Base-by-base conservation (phyloP, 2,329 filamentous ascomycete genomes). In the Penicillium sp. region DNA sequence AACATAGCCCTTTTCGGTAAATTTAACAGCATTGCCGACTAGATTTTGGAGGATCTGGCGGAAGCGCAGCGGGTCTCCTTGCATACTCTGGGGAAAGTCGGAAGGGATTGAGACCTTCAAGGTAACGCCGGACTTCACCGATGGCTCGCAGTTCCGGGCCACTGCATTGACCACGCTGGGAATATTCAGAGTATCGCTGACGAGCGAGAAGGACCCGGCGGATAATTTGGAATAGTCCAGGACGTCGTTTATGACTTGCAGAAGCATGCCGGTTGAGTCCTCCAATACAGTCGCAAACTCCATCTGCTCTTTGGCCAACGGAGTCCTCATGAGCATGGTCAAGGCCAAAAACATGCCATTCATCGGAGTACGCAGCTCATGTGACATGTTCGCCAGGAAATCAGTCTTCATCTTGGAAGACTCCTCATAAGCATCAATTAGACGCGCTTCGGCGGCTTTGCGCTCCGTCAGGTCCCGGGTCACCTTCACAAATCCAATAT, bases 151-250 rank as follows among this genome's bases (percentile, higher is more conserved):
- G 58, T 79, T 80, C 24, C 82, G 79, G 19, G 82, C 71, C 2
- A 86, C 80, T 0, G 81, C 80, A 1, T 73, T 73, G 16, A 83
- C 70, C 52, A 76, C 65, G n/a, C 63, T 65, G 39, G 68, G 65
- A 43, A 86, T 72, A 60, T 79, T 76, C 56, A 87, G 72, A 31
- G 81, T 72, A 62, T 84, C 82, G 14, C 81, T 70, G 48, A 77
- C 81, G 52, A 87, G 77, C 2, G 83, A 82, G 58, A 87, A 85
- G 35, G 77, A 80, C n/a, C 84, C 83, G 0, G 84, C 84, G 0
- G 82, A 80, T 6, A 87, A 75, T 62, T 87, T 87, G 10, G 85
- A 86, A 65, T 86, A 87, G 70, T 88, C 85, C n/a, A 88, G 77
- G 46, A 88, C 85, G 58, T 87, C 84, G 64, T 88, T 86, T 68